Conservation (phyloP, 2,329 filamentous ascomycete species). For the Aureobasidium pullulans region DNA sequence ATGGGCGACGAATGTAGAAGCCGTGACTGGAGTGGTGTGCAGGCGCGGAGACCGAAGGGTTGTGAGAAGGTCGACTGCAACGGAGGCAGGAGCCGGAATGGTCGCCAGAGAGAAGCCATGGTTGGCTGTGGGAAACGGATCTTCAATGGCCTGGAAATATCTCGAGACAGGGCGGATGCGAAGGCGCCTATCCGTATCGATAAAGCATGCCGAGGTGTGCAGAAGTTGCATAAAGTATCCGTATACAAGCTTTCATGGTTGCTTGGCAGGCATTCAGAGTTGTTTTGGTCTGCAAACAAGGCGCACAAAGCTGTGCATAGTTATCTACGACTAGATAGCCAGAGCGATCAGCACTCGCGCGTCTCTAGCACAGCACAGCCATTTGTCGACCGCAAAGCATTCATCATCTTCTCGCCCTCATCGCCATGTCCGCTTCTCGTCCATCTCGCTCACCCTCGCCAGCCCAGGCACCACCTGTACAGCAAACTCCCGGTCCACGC, state of each 20-base stretch:
- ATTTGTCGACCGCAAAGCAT: not conserved
- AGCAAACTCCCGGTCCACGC: constrained; percentile 51
- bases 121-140: not conserved
- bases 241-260: not conserved
- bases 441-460: constrained; percentile 41
- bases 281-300: constrained; percentile 1
- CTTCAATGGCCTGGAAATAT: not conserved
- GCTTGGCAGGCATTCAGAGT: not conserved
- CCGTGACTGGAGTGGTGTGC: not conserved
- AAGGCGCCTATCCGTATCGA: not conserved
- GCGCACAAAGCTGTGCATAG: not conserved
- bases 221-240: not conserved
- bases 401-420: not conserved
- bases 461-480: constrained; percentile 44
- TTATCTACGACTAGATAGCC: not conserved
- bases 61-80: not conserved
- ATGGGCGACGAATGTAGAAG: not conserved
- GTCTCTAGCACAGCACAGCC: not conserved
- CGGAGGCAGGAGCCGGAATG: not conserved
- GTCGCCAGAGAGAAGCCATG: constrained; percentile 10
- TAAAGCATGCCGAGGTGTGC: not conserved
- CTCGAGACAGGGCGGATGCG: not conserved
- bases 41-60: not conserved
- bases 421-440: not conserved
- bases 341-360: constrained; percentile 2